Evolutionary conservation across 441 rosid species (phyloP).

Genomic region (Syzygium malaccense): DNA sequence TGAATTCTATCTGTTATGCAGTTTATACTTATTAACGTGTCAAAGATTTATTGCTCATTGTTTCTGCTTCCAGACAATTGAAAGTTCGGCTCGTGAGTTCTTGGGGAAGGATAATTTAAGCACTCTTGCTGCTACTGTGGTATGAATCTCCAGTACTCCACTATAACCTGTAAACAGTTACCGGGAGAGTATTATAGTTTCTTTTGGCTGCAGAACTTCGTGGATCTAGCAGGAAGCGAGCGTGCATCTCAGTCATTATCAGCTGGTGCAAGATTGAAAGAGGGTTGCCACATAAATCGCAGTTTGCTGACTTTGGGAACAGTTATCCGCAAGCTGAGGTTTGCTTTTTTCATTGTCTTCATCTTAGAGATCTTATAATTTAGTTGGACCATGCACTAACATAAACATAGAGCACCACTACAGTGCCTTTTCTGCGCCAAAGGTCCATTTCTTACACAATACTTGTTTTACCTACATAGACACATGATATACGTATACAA

Average conservation of each 20-base stretch:
- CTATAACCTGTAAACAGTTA: background rate
- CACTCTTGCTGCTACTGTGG: constrained; percentile 82
- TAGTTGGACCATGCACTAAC: background rate
- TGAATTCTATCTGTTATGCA: constrained; percentile 2
- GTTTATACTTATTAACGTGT: background rate
- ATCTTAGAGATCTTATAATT: background rate
- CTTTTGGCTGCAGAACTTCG: constrained; percentile 57
- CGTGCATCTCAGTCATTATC: constrained; percentile 93
- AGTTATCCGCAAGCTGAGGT: constrained; percentile 94
- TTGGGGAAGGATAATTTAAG: constrained; percentile 59
- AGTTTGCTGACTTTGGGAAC: constrained; percentile 91
- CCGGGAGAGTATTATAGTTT: background rate
- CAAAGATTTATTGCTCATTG: background rate
- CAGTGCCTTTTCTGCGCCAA: background rate
- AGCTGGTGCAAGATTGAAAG: constrained; percentile 81
- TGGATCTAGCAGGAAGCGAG: constrained; percentile 96
- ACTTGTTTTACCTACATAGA: background rate
- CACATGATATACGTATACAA: background rate
- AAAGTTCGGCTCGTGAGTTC: constrained; percentile 71
- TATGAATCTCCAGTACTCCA: constrained; percentile 13
- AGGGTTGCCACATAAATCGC: constrained; percentile 93
- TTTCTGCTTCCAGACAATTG: constrained; percentile 55
- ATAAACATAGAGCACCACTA: background rate
- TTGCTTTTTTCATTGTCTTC: constrained; percentile 9
- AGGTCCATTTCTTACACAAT: background rate